Evolutionary conservation across 164 flowering plant species (phyloP).

Genomic region (Liquidambar formosana): DNA sequence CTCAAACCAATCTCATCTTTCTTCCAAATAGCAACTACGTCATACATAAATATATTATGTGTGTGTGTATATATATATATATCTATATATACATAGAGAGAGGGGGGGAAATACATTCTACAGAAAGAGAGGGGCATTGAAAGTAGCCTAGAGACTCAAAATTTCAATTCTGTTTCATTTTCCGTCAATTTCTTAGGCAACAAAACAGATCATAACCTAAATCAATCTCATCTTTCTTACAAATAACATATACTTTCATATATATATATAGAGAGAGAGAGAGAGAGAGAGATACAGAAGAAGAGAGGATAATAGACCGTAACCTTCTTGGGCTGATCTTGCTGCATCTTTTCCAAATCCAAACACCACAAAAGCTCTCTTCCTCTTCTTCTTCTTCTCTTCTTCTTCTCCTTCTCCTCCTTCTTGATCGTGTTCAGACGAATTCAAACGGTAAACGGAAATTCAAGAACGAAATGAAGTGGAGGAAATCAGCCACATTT

Average conservation of each 20-base stretch:
- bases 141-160: no score
- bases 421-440: not conserved
- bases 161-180: not conserved
- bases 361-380: not conserved
- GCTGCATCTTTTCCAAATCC: slow-evolving; percentile 33
- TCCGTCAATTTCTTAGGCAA: slow-evolving; percentile 7
- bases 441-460: not conserved
- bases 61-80: no score
- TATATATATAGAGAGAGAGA: not conserved
- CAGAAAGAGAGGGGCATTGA: no score
- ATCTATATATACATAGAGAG: no score
- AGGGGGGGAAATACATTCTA: no score
- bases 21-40: no score
- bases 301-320: not conserved
- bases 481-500: slow-evolving; percentile 27
- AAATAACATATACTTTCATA: no score
- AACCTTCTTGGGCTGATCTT: slow-evolving; percentile 49
- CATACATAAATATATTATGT: no score
- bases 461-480: not conserved
- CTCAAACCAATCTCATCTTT: not conserved
- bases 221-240: not conserved
- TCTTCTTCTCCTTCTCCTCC: not conserved
- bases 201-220: not conserved
- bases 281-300: not conserved
- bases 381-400: not conserved